Percentiles rank a stretch among this genome's conserved stretches.
Evolutionary conservation across 1,284 basidiomycete genomes (phyloP).

Genomic region (Pascua guehoae): DNA sequence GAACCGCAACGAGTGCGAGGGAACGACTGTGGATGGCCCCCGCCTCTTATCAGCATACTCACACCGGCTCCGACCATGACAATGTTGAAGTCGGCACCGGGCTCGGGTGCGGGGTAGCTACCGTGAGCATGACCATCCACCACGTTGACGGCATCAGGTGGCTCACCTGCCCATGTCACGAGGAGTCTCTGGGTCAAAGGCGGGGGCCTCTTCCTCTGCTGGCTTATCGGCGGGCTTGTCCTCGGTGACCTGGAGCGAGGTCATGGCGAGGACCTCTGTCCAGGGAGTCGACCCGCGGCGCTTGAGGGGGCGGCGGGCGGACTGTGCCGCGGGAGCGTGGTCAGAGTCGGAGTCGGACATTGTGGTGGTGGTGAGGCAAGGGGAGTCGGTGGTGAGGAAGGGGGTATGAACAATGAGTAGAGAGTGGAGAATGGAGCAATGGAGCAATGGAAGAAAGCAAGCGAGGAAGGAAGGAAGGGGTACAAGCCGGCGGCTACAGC

Average conservation of each 20-base stretch:
- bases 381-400: neutral
- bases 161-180: constrained; percentile 8
- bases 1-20: neutral
- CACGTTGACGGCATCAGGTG: no score
- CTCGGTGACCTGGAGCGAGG: constrained; percentile 3
- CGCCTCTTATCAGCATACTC: constrained; percentile 17
- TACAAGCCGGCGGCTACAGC: no score
- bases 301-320: neutral
- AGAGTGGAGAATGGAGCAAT: neutral
- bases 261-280: constrained; percentile 14
- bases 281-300: constrained; percentile 9
- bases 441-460: no score
- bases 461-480: neutral
- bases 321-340: neutral
- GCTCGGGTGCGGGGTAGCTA: constrained; percentile 26
- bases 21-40: neutral
- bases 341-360: neutral
- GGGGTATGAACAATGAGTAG: neutral
- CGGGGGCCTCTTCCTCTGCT: constrained; percentile 5
- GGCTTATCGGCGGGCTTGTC: neutral
- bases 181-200: constrained; percentile 12
- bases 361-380: neutral
- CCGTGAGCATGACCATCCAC: neutral
- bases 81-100: constrained; percentile 72
- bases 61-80: constrained; percentile 83